These are phyloP conservation scores for Stereocaulon alpinum DNA, from an alignment of 495 filamentous ascomycete species.

Conservation along the genomic window DNA sequence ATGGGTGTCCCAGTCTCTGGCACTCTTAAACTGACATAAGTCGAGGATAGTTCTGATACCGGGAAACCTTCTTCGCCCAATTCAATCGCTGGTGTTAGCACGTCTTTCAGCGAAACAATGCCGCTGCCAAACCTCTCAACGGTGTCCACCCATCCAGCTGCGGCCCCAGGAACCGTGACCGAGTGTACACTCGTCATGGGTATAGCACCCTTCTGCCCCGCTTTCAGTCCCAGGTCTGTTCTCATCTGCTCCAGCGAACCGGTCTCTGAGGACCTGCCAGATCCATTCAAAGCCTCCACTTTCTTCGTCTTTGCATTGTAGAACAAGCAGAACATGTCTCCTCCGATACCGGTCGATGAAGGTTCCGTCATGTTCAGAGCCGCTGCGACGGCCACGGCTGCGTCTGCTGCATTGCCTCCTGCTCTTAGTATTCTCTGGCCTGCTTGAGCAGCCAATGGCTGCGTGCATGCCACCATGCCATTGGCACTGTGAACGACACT, in stretches of 20 bases:
- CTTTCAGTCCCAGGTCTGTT: conserved; percentile 54
- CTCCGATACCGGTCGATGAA: conserved; percentile 88
- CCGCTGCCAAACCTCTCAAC: conserved; percentile 89
- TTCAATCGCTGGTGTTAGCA: conserved; percentile 74
- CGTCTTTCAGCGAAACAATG: conserved; percentile 64
- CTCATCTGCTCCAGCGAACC: conserved; percentile 60
- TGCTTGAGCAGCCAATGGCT: conserved; percentile 81
- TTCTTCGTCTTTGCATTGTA: conserved; percentile 75
- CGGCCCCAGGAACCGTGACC: conserved; percentile 79
- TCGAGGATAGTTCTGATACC: conserved; percentile 67
- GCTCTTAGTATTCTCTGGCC: conserved; percentile 73
- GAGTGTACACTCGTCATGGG: conserved; percentile 69
- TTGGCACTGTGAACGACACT: conserved; percentile 89
- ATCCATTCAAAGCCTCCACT: conserved; percentile 81
- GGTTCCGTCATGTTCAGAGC: conserved; percentile 91
- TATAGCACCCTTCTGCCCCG: conserved; percentile 52
- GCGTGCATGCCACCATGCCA: conserved; percentile 84
- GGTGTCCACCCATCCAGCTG: conserved; percentile 89
- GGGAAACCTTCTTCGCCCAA: conserved; percentile 85
- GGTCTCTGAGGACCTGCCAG: conserved; percentile 65
- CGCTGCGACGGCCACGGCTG: conserved; percentile 84
- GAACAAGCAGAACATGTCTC: conserved; percentile 96
- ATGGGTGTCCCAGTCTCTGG: not conserved
- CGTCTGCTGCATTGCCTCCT: conserved; percentile 93
- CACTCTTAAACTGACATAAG: conserved; percentile 46